Evolutionary conservation across 306 rosid genomes (phyloP), one percentile per base, ranked within the genome.

Genomic region (Cajanus cajan): DNA sequence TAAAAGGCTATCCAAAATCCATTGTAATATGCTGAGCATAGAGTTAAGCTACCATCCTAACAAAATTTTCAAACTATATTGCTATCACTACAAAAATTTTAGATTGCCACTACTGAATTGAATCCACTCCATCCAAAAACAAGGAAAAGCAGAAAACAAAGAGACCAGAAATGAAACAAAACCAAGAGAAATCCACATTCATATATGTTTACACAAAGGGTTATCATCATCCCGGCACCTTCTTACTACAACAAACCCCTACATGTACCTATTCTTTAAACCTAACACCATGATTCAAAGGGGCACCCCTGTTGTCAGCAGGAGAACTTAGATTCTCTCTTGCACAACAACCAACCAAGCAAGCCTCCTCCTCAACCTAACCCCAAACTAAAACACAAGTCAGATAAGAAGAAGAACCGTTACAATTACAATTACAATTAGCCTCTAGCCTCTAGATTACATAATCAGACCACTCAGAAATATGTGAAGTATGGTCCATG

Each of bases 401-500:
- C 43, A 34, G 8, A 39, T 10, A 21, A 40, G 9, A 4, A 50
- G n/a, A 36, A 6, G 31, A 28, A n/a, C n/a, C n/a, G n/a, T 28
- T 28, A 28, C 31, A 28, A 28, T 28, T 0, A 36, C 39, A 36
- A 36, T 4, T 2, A 36, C 5, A 36, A 36, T 6, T 9, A 70
- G n/a, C n/a, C n/a, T n/a, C 25, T 47, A 18, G 11, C 5, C 22
- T 80, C 80, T 86, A 95, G 52, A 93, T 91, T 51, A 92, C 97
- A 78, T 93, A 93, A 50, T 95, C 94, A 76, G 92, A 91, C 94
- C 97, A 92, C 44, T 88, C 96, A 28, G 68, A 62, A 14, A 92
- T 90, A 41, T 94, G 76, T 11, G 92, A 92, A 75, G 96, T 91
- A 69, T 95, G 99, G 28, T 95, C 98, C 98, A 95, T 95, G 0